A percentile compares a stretch with the other conserved stretches of the same genome.
Evolutionary conservation across 2,329 filamentous ascomycete genomes (phyloP).

Genomic region (Beauveria brongniartii): DNA sequence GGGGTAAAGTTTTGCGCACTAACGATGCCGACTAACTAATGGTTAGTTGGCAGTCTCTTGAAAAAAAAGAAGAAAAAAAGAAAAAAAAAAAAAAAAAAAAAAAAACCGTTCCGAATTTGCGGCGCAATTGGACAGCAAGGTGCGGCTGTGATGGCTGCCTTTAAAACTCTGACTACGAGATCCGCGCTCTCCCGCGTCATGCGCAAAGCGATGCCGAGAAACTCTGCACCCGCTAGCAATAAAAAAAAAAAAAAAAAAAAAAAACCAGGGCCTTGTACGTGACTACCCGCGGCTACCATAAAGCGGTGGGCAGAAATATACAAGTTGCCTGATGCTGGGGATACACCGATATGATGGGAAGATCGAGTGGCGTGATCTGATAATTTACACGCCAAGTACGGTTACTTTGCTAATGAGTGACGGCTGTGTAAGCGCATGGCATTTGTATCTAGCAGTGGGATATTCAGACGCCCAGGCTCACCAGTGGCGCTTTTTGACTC

Average conservation of each 20-base stretch:
- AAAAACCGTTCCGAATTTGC: too few relatives aligned
- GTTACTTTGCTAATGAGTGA: not conserved
- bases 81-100: too few relatives aligned
- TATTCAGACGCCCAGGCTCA: too few relatives aligned
- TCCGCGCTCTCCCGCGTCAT: not conserved
- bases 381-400: not conserved
- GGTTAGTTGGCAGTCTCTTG: too few relatives aligned
- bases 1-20: too few relatives aligned
- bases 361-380: not conserved
- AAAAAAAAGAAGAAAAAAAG: too few relatives aligned
- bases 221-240: conserved; percentile 19
- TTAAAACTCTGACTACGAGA: not conserved
- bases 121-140: conserved; percentile 12
- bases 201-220: not conserved
- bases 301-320: not conserved
- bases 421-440: too few relatives aligned
- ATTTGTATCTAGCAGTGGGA: too few relatives aligned
- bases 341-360: not conserved
- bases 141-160: conserved; percentile 1
- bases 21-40: too few relatives aligned
- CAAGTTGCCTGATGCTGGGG: not conserved
- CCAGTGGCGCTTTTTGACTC: too few relatives aligned
- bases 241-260: conserved; percentile 47
- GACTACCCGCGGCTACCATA: not conserved
- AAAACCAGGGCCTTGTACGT: conserved; percentile 18